Percentiles rank a stretch among this genome's conserved stretches.
These are phyloP conservation scores for Clarireedia monteithiana DNA, from an alignment of 2,329 filamentous ascomycete genomes.

Conservation along the genomic window DNA sequence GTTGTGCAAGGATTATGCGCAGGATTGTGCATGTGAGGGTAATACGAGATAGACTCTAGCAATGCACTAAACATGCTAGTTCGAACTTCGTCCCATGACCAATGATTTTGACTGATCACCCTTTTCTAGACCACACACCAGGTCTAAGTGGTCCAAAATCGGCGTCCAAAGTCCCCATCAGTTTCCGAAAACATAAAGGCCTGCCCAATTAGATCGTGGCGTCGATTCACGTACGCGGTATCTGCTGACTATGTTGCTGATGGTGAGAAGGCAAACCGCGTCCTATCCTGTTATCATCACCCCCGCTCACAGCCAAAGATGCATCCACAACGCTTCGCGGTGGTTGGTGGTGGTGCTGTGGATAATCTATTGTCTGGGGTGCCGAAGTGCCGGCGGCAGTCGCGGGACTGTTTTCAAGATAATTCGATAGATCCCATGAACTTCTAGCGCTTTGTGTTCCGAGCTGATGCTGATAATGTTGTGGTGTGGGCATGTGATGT, in stretches of 20 bases:
- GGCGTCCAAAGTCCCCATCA: too few relatives aligned
- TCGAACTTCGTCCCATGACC: conserved; percentile 21
- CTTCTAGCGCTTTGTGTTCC: conserved; percentile 17
- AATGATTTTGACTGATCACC: conserved; percentile 13
- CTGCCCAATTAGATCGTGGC: background rate
- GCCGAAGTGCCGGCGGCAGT: conserved; percentile 22
- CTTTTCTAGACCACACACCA: background rate
- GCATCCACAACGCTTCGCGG: conserved; percentile 20
- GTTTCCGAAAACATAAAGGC: too few relatives aligned
- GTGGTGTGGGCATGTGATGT: conserved; percentile 24
- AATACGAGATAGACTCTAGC: conserved; percentile 16
- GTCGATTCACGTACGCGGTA: conserved; percentile 19
- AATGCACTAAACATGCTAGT: background rate
- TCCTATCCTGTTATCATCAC: conserved; percentile 18
- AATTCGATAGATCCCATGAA: conserved; percentile 29
- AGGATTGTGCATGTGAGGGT: conserved; percentile 17
- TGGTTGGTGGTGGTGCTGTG: conserved; percentile 5
- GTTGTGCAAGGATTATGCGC: conserved; percentile 4
- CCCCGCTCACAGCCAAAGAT: conserved; percentile 13
- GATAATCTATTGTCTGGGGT: conserved; percentile 19
- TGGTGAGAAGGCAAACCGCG: conserved; percentile 19
- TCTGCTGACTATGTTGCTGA: conserved; percentile 26
- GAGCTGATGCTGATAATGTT: conserved; percentile 19
- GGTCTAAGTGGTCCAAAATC: too few relatives aligned
- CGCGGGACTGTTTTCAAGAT: conserved; percentile 26